Evolutionary conservation across 176 grass and related monocot genomes (phyloP), one percentile per base, ranked within the genome.

Genomic region (Hordeum marinum): DNA sequence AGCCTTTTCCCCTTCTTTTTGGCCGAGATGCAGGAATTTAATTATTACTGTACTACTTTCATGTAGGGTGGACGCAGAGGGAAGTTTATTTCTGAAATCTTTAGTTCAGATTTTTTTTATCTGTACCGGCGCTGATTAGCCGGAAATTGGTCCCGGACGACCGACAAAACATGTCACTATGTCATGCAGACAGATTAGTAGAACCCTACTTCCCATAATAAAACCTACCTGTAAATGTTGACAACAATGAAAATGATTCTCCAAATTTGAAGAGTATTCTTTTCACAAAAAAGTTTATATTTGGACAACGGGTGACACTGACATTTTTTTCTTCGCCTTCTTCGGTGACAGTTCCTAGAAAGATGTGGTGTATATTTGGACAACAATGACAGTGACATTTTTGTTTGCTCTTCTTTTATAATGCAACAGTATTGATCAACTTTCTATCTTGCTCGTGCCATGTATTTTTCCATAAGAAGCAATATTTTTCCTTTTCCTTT

Each of bases 81-180:
- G 45, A 85, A 57, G 21, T 68, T 77, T 77, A 37, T 50, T 13
- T 26, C 45, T 85, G 43, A 66, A 77, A 41, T 68, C 32, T 39
- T 85, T 37, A 68, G 12, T 45, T 61, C 32, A 74, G 66, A 86
- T 39, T 26, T 32, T 43, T 62, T 45, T 41, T 25, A 27, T 62
- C n/a, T 78, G n/a, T 21, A 45, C 58, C 42, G 61, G 12, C 41
- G 8, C 71, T 79, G 57, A 79, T 23, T 75, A 55, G 27, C 35
- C 24, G 68, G 35, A 83, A 75, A 79, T 50, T 78, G 63, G 75
- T 72, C 27, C 12, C n/a, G 7, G 58, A 25, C 25, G 20, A 3
- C 77, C 27, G 77, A 85, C 82, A 89, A 75, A 84, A 80, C 46
- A 31, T 75, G 68, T 32, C 42, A 12, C 52, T 80, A 36, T 63